Conservation (phyloP, 2,329 filamentous ascomycete genomes). For the Trichoderma cornu-damae region DNA sequence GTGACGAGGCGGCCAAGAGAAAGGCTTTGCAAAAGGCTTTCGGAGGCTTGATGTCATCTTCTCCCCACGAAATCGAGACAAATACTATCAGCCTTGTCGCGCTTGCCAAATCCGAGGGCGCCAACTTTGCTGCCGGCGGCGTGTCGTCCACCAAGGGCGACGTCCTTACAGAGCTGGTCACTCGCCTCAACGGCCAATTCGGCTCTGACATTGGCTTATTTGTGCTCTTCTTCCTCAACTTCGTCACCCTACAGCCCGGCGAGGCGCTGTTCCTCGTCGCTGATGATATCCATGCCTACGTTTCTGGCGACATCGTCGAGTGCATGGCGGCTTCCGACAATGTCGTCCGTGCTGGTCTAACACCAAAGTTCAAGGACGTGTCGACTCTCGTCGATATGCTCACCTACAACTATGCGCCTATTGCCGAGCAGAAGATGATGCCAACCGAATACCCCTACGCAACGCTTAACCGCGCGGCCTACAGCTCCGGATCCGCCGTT, state of each 20-base stretch:
- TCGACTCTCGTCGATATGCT: constrained; percentile 82
- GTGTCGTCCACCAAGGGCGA: constrained; percentile 62
- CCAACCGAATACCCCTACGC: constrained; percentile 82
- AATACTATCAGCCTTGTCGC: constrained; percentile 65
- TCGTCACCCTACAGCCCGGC: constrained; percentile 77
- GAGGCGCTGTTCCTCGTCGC: constrained; percentile 95
- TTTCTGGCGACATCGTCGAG: constrained; percentile 92
- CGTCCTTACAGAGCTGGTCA: constrained; percentile 70
- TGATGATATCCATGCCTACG: constrained; percentile 95
- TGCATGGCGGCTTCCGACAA: constrained; percentile 99
- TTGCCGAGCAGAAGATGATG: constrained; percentile 88
- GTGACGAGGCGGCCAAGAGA: constrained; percentile 61
- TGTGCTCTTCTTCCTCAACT: constrained; percentile 96
- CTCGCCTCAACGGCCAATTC: constrained; percentile 75
- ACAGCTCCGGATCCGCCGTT: constrained; percentile 67
- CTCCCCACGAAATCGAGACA: constrained; percentile 48
- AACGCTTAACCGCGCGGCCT: constrained; percentile 74
- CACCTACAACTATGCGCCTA: constrained; percentile 92
- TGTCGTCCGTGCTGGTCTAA: constrained; percentile 93
- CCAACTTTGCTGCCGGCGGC: constrained; percentile 69
- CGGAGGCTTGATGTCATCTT: constrained; percentile 72
- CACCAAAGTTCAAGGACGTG: constrained; percentile 97
- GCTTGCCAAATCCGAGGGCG: constrained; percentile 62
- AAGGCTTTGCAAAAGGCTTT: constrained; percentile 71
- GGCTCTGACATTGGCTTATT: constrained; percentile 88